Evolutionary conservation across 768 basidiomycete species (phyloP), one percentile per base, ranked within the genome.

Genomic region (Amanita pallidorosea): DNA sequence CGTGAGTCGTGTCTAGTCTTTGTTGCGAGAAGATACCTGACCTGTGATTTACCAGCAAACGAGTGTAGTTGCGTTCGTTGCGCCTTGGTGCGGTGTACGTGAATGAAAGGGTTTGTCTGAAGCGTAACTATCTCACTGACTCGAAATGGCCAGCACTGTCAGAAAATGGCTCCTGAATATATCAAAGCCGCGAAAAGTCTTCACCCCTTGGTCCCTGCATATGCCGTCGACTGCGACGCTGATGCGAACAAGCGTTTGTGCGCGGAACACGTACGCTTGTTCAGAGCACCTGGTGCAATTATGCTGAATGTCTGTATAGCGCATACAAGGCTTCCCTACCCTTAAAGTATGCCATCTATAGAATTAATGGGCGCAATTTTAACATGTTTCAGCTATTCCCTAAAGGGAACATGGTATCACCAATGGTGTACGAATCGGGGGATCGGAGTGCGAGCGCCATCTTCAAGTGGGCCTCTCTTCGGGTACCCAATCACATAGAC

Each of bases 141-240:
- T 31, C n/a, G 22, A 36, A 37, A 31, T 4, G 5, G 36, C 23
- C 61, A 89, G 83, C 88, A 96, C 60, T 96, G 93, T 62, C 80
- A 93, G 69, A 70, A 70, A 33, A 77, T 95, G 73, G 88, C 73
- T 5, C 93, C 94, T 0, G 88, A 95, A 62, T 89, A 82, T 59
- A 81, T 77, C 62, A 84, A 86, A 58, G 90, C 90, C 4, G 91
- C 92, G 0, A 64, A 77, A 9, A 83, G 79, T 1, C 74, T 96
- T 6, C 72, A 80, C 53, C 92, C 94, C 3, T 71, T 96, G 23
- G 72, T 97, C 20, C 91, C 91, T 0, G 76, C 87, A 50, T 96
- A 93, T 64, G 90, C 92, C 11, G 79, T 97, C n/a, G 90, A 97
- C 62, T 97, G 93, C 56, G 92, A 96, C 59, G 83, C 77, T 12